Evolutionary conservation across 768 basidiomycete genomes (phyloP).

Genomic region (Pleurotus eryngii): DNA sequence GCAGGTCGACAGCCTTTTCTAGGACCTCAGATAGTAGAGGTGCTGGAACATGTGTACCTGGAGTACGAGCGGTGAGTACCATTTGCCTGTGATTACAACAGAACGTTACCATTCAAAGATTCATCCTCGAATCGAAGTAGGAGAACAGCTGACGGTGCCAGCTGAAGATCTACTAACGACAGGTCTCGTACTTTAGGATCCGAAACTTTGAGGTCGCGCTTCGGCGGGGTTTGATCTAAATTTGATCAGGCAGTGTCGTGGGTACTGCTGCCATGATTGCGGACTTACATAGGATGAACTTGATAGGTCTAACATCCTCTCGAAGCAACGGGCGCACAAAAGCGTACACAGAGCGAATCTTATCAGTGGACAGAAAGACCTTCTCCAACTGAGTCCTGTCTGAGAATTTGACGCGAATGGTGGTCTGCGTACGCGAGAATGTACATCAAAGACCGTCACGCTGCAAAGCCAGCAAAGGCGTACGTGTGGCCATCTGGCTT

Average conservation of each 20-base stretch:
- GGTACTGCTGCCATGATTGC: background rate
- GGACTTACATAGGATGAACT: constrained; percentile 77
- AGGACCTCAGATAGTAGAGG: constrained; percentile 61
- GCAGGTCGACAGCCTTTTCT: constrained; percentile 62
- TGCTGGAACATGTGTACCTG: constrained; percentile 56
- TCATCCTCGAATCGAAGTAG: constrained; percentile 75
- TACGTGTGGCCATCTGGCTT: constrained; percentile 73
- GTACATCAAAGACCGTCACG: background rate
- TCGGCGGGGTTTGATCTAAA: constrained; percentile 78
- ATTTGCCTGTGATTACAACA: background rate
- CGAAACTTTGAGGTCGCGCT: constrained; percentile 78
- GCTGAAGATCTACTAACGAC: constrained; percentile 62
- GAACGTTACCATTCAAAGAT: constrained; percentile 56
- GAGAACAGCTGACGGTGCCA: constrained; percentile 80
- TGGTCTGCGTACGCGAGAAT: constrained; percentile 50
- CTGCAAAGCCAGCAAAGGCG: constrained; percentile 13
- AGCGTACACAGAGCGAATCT: constrained; percentile 80
- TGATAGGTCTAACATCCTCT: constrained; percentile 73
- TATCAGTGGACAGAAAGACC: constrained; percentile 71
- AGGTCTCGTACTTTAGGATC: constrained; percentile 71
- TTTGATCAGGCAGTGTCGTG: constrained; percentile 1
- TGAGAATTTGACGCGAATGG: constrained; percentile 75
- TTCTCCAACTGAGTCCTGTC: constrained; percentile 83
- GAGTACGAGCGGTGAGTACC: background rate
- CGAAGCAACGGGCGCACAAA: constrained; percentile 72